Base-by-base conservation (phyloP, 75 land plant genomes). In the Gnetum montanum region DNA sequence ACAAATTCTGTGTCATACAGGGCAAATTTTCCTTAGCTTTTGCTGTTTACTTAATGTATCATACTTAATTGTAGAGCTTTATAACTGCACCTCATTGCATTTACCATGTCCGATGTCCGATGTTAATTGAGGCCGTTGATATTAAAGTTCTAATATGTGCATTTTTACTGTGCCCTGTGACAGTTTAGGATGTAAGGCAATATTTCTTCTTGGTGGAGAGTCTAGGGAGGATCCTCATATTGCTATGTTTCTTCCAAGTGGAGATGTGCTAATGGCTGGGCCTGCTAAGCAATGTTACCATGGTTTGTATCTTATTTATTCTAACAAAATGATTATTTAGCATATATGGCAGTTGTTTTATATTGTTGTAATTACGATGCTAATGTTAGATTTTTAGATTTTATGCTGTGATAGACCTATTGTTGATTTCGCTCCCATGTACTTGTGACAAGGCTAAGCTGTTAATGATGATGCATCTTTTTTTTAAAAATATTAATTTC, bases 241-340 rank as follows among this genome's bases (percentile, higher is more conserved):
- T 22, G 93, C 99, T 15, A 95, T 95, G 99, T 95, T 83, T 49
- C 75, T 95, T 41, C 67, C 97, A 47, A 95, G 97, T 73, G 99
- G 99, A 54, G 99, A 95, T 74, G 97, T 95, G 31, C 88, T 95
- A 24, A 95, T 95, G 99, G 85, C 97, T 43, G 92, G 89, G 49
- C 77, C 90, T 69, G 97, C 97, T 35, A 84, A 97, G 62, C 77
- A 74, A 67, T 95, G 97, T 70, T 95, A 78, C 58, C 99, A 95
- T 75, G 99, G 99, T 90, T 31, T 69, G 78, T 70, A 30, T n/a
- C n/a, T n/a, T n/a, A n/a, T n/a, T n/a, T n/a, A n/a, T n/a, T n/a
- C n/a, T 31, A 15, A 34, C 26, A 6, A 34, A 30, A 12, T 19
- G 11, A 7, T 34, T 57, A 0, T 64, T 26, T 12, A 16, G 5